These are phyloP conservation scores for Trichosporon inkin DNA, from an alignment of 1,284 basidiomycete species.

Conservation along the genomic window DNA sequence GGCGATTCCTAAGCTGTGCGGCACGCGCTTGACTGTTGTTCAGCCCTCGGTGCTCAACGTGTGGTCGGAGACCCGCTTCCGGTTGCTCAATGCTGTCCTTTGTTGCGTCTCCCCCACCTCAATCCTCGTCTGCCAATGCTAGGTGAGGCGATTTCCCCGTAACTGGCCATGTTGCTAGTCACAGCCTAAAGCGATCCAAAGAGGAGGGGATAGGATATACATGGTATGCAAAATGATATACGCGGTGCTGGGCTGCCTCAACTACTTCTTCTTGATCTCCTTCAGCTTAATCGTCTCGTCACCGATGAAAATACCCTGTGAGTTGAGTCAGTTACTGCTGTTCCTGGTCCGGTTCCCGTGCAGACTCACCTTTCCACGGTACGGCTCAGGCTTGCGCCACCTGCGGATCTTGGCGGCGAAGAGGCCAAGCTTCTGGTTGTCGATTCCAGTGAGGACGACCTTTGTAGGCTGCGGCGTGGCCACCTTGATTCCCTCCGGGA, in stretches of 20 bases:
- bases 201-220: constrained; percentile 23
- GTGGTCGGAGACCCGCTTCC: too few species aligned
- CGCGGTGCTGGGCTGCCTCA: not conserved
- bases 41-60: too few species aligned
- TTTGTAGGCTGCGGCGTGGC: constrained; percentile 53
- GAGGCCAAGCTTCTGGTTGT: constrained; percentile 65
- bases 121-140: too few species aligned
- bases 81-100: too few species aligned
- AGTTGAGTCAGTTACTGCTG: not conserved
- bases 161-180: too few species aligned
- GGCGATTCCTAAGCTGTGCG: too few species aligned
- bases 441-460: constrained; percentile 54
- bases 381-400: constrained; percentile 89
- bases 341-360: too few species aligned
- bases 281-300: constrained; percentile 84
- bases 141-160: too few species aligned
- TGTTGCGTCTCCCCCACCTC: too few species aligned
- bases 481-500: constrained; percentile 73
- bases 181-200: too few species aligned
- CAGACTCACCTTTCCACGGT: constrained; percentile 83
- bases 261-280: constrained; percentile 91
- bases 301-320: constrained; percentile 83
- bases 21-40: too few species aligned
- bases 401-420: constrained; percentile 82
- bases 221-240: constrained; percentile 19